Evolutionary conservation across 2,329 filamentous ascomycete species (phyloP), one percentile per base, ranked within the genome.

Genomic region (Sporothrix schenckii): DNA sequence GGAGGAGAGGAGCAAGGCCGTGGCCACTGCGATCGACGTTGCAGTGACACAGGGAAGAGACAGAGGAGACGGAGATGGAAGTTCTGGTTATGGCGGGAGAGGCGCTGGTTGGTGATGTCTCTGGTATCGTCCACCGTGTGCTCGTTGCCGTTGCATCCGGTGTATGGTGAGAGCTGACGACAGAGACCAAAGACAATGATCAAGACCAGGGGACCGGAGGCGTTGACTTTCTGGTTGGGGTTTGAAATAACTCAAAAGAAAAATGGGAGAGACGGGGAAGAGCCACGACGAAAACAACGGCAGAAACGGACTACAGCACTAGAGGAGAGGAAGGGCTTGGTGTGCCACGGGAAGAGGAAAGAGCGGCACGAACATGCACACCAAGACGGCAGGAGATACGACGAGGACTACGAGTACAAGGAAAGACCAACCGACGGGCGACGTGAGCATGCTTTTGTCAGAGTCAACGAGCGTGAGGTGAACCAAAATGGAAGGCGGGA

Each of bases 401-500:
- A 21, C 30, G n/a, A n/a, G 50, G 24, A n/a, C 50, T 53, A 21
- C 56, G 7, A 34, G 34, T 34, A 34, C 34, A 21, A 44, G 56
- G 56, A 61, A 61, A 44, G 56, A 61, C 39, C 34, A 61, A 61
- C 34, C 34, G 56, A 61, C 56, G 34, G 30, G 11, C 34, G n/a
- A 11, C 19, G n/a, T 53, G 16, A n/a, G 52, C 41, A 9, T 44
- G 56, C 9, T 24, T 34, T 34, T 61, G n/a, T n/a, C 56, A 50
- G 21, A 56, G 39, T 47, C 41, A 49, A 27, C 41, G 16, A 6
- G 39, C n/a, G 56, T 13, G 34, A 30, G 41, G 21, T 16, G 30
- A 52, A n/a, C 14, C 52, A 39, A 53, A 53, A 66, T 24, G 30
- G 47, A 66, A 53, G 63, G 63, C 63, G 63, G 47, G 53, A 68